These are phyloP conservation scores for Blumeriella jaapii DNA, from an alignment of 2,329 filamentous ascomycete species.

Conservation along the genomic window DNA sequence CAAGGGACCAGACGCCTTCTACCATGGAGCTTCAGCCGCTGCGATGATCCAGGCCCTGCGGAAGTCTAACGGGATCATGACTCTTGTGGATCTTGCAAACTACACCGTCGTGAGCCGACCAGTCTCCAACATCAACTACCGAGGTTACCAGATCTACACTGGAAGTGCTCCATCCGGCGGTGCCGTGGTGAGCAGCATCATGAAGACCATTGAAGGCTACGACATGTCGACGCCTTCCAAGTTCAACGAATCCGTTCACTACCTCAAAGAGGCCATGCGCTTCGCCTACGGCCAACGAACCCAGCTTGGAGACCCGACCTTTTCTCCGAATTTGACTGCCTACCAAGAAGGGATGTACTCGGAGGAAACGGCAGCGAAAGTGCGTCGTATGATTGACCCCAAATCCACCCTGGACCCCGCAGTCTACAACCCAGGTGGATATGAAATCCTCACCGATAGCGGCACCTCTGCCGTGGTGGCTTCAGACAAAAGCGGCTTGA, in stretches of 20 bases:
- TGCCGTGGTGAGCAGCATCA: constrained; percentile 57
- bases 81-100: constrained; percentile 60
- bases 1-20: constrained; percentile 62
- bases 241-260: constrained; percentile 50
- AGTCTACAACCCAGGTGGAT: constrained; percentile 48
- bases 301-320: constrained; percentile 50
- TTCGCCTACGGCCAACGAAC: constrained; percentile 55
- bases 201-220: constrained; percentile 70
- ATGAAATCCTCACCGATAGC: constrained; percentile 41
- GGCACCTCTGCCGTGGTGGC: constrained; percentile 42
- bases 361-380: constrained; percentile 36
- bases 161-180: constrained; percentile 70
- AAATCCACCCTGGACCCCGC: constrained; percentile 43
- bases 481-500: constrained; percentile 47
- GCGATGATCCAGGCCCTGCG: constrained; percentile 61
- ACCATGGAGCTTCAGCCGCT: constrained; percentile 59
- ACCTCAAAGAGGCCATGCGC: constrained; percentile 53
- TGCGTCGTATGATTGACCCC: constrained; percentile 48
- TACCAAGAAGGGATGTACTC: constrained; percentile 40
- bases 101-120: constrained; percentile 60
- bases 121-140: constrained; percentile 52
- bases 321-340: constrained; percentile 43
- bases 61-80: constrained; percentile 71
- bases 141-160: constrained; percentile 58
- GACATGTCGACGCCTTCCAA: constrained; percentile 45